A percentile compares a stretch with the other conserved stretches of the same genome.
Evolutionary conservation across 2,329 filamentous ascomycete genomes (phyloP).

Genomic region (Triangularia setosa): DNA sequence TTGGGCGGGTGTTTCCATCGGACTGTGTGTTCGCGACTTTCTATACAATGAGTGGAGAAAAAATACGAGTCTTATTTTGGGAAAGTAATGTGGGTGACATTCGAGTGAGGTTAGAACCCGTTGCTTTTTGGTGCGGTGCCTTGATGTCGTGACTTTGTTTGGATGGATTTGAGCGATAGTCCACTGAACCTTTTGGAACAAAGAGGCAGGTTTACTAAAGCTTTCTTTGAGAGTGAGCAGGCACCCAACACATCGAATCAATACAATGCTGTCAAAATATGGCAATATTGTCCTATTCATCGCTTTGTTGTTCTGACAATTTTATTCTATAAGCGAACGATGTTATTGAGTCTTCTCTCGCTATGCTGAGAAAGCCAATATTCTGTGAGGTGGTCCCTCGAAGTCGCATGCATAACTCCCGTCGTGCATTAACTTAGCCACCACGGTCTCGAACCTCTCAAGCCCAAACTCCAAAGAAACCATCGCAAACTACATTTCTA

Average conservation of each 20-base stretch:
- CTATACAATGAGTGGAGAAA: too few species aligned
- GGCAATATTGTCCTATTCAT: too few species aligned
- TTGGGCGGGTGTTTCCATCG: not conserved
- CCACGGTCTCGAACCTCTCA: too few species aligned
- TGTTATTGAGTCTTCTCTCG: too few species aligned
- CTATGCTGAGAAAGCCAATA: too few species aligned
- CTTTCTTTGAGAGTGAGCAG: not conserved
- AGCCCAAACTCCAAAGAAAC: not conserved
- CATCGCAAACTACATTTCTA: not conserved
- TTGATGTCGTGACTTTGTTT: not conserved
- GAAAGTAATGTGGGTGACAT: not conserved
- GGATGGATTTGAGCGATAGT: not conserved
- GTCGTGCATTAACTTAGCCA: not conserved
- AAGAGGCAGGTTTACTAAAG: not conserved
- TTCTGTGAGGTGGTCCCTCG: too few species aligned
- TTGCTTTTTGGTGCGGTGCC: not conserved
- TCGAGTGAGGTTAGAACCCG: not conserved
- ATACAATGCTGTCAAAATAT: too few species aligned
- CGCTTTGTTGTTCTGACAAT: too few species aligned
- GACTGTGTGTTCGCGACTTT: not conserved
- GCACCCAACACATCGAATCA: too few species aligned
- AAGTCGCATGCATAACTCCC: not conserved
- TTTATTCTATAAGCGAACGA: too few species aligned
- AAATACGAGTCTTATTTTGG: not conserved
- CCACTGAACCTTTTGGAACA: not conserved